Percentiles rank a stretch among this genome's conserved stretches.
Conservation (phyloP, 176 grass and related monocot species). For the Triticum timopheevii region DNA sequence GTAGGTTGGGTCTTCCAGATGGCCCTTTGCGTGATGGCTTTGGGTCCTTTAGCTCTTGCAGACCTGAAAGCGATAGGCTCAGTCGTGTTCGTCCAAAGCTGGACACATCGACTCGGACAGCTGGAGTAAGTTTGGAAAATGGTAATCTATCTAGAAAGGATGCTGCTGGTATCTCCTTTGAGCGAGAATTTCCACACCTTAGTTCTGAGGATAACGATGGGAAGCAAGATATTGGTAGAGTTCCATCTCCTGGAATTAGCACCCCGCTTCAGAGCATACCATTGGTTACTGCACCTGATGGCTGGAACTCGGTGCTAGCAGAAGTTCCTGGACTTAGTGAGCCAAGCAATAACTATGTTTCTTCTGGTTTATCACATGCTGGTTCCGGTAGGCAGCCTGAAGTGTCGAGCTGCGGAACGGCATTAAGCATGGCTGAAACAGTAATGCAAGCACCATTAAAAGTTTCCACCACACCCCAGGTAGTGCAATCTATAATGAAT, state of each 20-base stretch:
- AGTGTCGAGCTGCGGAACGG: conserved; percentile 16
- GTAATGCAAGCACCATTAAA: conserved; percentile 63
- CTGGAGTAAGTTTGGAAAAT: conserved; percentile 42
- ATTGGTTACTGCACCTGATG: conserved; percentile 28
- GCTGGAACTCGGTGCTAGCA: conserved; percentile 63
- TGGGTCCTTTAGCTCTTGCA: conserved; percentile 54
- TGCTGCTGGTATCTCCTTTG: conserved; percentile 46
- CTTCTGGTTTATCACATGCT: conserved; percentile 22
- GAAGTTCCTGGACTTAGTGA: conserved; percentile 50
- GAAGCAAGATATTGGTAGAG: conserved; percentile 43
- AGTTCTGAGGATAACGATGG: conserved; percentile 56
- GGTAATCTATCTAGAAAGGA: conserved; percentile 39
- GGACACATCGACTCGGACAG: conserved; percentile 24
- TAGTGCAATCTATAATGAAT: conserved; percentile 25
- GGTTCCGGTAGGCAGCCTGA: conserved; percentile 33
- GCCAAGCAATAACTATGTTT: conserved; percentile 33
- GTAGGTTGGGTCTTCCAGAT: conserved; percentile 45
- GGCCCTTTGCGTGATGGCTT: conserved; percentile 44
- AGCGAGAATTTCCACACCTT: conserved; percentile 74
- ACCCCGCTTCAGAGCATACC: conserved; percentile 61
- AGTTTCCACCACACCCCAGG: conserved; percentile 54
- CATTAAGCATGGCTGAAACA: conserved; percentile 76
- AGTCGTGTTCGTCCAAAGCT: conserved; percentile 45
- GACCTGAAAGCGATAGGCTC: conserved; percentile 53
- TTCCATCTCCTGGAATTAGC: conserved; percentile 66